phyloP scores from a whole-genome alignment of 2,329 filamentous ascomycete genomes.

The Fragosphaeria purpurea region DNA sequence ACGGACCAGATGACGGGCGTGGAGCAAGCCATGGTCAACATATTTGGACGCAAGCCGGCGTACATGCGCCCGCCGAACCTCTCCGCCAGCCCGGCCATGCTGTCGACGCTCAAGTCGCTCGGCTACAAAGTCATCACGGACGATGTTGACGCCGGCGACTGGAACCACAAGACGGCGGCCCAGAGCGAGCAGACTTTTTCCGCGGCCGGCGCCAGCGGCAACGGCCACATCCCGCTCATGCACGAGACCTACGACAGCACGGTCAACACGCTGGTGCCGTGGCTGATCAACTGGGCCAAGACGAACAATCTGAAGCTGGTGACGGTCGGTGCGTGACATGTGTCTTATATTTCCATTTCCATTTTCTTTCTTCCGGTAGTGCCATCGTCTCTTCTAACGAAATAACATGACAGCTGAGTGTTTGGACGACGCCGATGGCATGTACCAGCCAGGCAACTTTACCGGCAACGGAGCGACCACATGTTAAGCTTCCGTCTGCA shows the following conservation, averaged over 20 bases:
- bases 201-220: slow-evolving; percentile 29
- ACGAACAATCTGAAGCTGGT: slow-evolving; percentile 37
- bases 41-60: slow-evolving; percentile 37
- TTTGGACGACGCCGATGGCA: slow-evolving; percentile 26
- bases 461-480: slow-evolving; percentile 22
- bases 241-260: slow-evolving; percentile 44
- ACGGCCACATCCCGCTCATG: slow-evolving; percentile 47
- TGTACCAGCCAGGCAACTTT: slow-evolving; percentile 31
- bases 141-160: slow-evolving; percentile 52
- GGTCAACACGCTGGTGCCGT: slow-evolving; percentile 37
- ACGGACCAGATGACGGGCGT: slow-evolving; percentile 27
- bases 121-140: slow-evolving; percentile 53
- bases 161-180: slow-evolving; percentile 40
- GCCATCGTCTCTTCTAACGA: not conserved
- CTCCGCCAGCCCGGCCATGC: slow-evolving; percentile 33
- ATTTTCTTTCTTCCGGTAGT: no score
- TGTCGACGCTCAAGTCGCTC: slow-evolving; percentile 31
- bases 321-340: slow-evolving; percentile 34
- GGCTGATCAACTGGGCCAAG: slow-evolving; percentile 40
- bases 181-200: slow-evolving; percentile 45
- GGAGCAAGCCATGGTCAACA: slow-evolving; percentile 40
- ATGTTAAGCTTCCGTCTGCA: slow-evolving; percentile 15
- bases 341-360: not conserved
- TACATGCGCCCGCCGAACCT: slow-evolving; percentile 43
- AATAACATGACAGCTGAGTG: slow-evolving; percentile 27